These are phyloP conservation scores for Flaveria sonorensis DNA, from an alignment of 129 eudicot genomes.

Conservation along the genomic window DNA sequence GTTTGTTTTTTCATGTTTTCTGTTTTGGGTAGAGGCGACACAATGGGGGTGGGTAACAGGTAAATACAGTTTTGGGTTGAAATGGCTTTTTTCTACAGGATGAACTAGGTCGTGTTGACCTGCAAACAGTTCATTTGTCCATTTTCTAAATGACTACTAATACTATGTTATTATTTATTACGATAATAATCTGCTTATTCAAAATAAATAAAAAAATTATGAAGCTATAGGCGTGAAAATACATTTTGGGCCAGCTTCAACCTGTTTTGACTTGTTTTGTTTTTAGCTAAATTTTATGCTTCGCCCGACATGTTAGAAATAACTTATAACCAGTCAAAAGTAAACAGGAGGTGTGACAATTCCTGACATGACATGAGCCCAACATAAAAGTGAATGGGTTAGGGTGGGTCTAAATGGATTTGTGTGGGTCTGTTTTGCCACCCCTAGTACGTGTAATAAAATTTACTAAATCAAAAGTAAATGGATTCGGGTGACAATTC, in stretches of 20 bases:
- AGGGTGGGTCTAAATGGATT: too few relatives aligned
- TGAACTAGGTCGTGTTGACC: background rate
- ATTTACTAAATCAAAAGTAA: too few relatives aligned
- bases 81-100: background rate
- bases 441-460: too few relatives aligned
- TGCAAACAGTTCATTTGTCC: background rate
- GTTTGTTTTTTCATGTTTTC: too few relatives aligned
- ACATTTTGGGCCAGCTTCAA: background rate
- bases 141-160: background rate
- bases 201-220: background rate
- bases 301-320: background rate
- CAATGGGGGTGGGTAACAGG: too few relatives aligned
- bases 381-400: too few relatives aligned
- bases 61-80: background rate
- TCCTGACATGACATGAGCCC: too few relatives aligned
- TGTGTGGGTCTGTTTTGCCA: too few relatives aligned
- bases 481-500: too few relatives aligned
- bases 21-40: too few relatives aligned
- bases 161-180: background rate
- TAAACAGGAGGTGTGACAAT: too few relatives aligned
- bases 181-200: background rate
- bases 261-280: background rate
- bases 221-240: background rate
- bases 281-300: background rate
- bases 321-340: background rate